A percentile compares a stretch with the other conserved stretches of the same genome.
These are phyloP conservation scores for Ogataea methanolica DNA, from an alignment of 805 yeast genomes.

Conservation along the genomic window DNA sequence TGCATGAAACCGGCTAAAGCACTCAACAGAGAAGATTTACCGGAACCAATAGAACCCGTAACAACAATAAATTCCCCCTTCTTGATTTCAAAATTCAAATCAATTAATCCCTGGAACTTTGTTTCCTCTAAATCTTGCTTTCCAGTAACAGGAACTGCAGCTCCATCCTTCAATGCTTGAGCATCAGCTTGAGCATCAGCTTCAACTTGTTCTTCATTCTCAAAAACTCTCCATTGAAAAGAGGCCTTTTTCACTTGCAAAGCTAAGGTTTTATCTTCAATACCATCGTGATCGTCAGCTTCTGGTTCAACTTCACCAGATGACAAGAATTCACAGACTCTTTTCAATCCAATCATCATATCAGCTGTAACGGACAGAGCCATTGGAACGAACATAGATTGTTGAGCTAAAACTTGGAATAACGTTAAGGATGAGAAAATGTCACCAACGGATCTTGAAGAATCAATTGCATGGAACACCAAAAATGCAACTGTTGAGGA, in stretches of 20 bases:
- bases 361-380: conserved; percentile 64
- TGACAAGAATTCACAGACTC: conserved; percentile 52
- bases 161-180: neutral
- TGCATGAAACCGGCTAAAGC: conserved; percentile 74
- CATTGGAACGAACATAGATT: conserved; percentile 64
- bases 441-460: conserved; percentile 46
- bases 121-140: conserved; percentile 17
- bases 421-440: conserved; percentile 67
- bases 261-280: conserved; percentile 32
- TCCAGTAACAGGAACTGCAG: neutral
- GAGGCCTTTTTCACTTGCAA: conserved; percentile 49
- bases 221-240: conserved; percentile 63
- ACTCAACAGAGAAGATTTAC: conserved; percentile 67
- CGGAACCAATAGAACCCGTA: conserved; percentile 76
- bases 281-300: conserved; percentile 18
- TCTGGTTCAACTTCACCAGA: conserved; percentile 34
- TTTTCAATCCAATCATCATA: conserved; percentile 53
- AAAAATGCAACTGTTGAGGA: conserved; percentile 61
- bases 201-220: conserved; percentile 27
- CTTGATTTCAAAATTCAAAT: conserved; percentile 47
- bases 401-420: conserved; percentile 56
- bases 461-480: conserved; percentile 33
- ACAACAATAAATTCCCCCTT: conserved; percentile 66
- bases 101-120: conserved; percentile 40
- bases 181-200: conserved; percentile 6